Evolutionary conservation across 768 basidiomycete genomes (phyloP), one percentile per base, ranked within the genome.

Genomic region (Boletus tomentosulus): DNA sequence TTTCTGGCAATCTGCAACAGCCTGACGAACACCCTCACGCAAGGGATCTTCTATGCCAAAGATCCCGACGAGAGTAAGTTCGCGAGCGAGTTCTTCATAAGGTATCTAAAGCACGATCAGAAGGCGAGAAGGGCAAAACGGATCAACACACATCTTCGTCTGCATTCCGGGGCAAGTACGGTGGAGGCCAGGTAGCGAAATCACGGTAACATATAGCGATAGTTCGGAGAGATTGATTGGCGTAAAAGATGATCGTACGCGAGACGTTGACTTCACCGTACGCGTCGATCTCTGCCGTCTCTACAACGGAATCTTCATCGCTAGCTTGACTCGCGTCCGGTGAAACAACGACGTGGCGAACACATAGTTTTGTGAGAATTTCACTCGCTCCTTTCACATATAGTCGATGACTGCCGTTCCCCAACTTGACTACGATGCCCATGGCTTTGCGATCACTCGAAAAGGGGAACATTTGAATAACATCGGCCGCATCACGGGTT

Each of bases 1-100:
- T 49, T 77, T 80, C 62, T 84, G 84, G 66, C 95, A 98, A 64
- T 90, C 85, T 42, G 80, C 77, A 42, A 99, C 96, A 16, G 96
- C 94, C 11, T 93, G 81, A 15, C 82, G 82, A 27, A 98, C 97
- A 66, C 95, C 93, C 0, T 82, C 79, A 33, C 96, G 89, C 4
- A 99, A 80, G 42, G 95, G 97, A 66, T 99, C 97, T 66, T 99
- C 95, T 63, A 99, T 98, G 63, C 94, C 97, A 55, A 86, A 84
- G 60, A 99, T 90, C 43, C 83, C 89, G 57, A 98, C 86, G 33
- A 98, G 82, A 0, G 87, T 94, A 54, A 98, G 71, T 22, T 93
- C 81, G 19, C 71, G 68, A 2, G 86, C 81, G 13, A 99, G 71
- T 24, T 80, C 76, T 2, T 85, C 82, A 61, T 83, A 95, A 13